Evolutionary conservation across 345 rosid species (phyloP).

Genomic region (Nephelium lappaceum): DNA sequence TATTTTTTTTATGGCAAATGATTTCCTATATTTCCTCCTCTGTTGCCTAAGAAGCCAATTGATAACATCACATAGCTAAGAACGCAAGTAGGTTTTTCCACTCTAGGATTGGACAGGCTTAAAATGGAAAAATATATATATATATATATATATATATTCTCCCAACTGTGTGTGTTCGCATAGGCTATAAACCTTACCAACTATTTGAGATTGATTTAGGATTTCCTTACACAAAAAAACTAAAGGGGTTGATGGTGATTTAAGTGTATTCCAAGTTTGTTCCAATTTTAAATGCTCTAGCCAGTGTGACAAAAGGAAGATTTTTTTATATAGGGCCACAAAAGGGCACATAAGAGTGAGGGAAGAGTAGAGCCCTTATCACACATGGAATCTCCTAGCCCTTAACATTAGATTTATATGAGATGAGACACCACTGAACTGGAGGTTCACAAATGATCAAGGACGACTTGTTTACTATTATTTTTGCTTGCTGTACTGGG

Average conservation of each 20-base stretch:
- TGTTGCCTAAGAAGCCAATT: neutral
- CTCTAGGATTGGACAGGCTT: neutral
- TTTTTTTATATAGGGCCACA: neutral
- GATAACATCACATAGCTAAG: constrained; percentile 9
- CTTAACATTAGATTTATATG: too few relatives aligned
- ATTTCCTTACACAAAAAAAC: constrained; percentile 28
- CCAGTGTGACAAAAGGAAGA: neutral
- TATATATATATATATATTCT: too few relatives aligned
- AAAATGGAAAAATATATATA: neutral
- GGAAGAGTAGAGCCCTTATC: constrained; percentile 10
- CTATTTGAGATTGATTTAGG: constrained; percentile 3
- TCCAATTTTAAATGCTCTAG: neutral
- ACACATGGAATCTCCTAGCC: constrained; percentile 3
- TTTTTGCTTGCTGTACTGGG: neutral
- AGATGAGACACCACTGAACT: too few relatives aligned
- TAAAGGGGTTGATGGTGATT: constrained; percentile 6
- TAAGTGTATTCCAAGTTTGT: neutral
- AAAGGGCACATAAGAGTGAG: neutral
- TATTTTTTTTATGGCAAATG: constrained; percentile 4
- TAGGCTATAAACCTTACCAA: constrained; percentile 9
- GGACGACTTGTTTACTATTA: neutral
- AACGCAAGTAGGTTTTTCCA: neutral
- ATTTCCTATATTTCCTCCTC: neutral
- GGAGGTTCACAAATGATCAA: too few relatives aligned
- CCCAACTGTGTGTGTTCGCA: neutral